phyloP scores from a whole-genome alignment of 371 early-diverging fungal genomes.

The Mortierella sp. region DNA sequence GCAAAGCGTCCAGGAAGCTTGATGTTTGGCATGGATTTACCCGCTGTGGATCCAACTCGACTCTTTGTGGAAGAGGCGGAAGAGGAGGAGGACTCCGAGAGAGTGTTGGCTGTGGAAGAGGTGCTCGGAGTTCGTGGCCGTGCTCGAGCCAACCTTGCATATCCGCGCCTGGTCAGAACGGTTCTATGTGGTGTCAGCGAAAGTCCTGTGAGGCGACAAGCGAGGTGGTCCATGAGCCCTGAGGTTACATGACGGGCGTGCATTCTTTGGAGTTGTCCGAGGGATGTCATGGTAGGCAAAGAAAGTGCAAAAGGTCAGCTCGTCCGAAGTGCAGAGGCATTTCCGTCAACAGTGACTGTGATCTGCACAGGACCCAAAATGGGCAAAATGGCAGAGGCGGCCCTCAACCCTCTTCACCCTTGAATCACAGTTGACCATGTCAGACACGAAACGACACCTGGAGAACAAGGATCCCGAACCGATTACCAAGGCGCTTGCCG shows the following conservation, averaged over 20 bases:
- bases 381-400: neutral
- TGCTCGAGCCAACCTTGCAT: constrained; percentile 29
- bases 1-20: constrained; percentile 22
- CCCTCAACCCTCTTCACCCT: neutral
- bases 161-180: constrained; percentile 9
- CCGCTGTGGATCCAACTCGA: too few species aligned
- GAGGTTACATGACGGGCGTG: constrained; percentile 5
- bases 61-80: neutral
- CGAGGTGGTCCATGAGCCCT: constrained; percentile 4
- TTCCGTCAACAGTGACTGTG: too few species aligned
- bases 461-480: constrained; percentile 37
- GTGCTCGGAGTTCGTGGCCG: constrained; percentile 25
- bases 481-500: constrained; percentile 40
- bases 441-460: constrained; percentile 41
- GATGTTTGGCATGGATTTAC: constrained; percentile 5
- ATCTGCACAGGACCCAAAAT: too few species aligned
- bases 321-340: too few species aligned
- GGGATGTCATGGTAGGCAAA: constrained; percentile 14
- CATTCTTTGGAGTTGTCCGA: constrained; percentile 17
- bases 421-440: constrained; percentile 15
- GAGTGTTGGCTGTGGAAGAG: constrained; percentile 3
- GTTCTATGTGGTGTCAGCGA: constrained; percentile 3
- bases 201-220: constrained; percentile 15
- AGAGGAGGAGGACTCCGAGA: neutral
- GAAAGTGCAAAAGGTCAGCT: neutral